Base-by-base conservation (phyloP, 108 stramenopile genomes). In the Nannochloropsis oceanica region DNA sequence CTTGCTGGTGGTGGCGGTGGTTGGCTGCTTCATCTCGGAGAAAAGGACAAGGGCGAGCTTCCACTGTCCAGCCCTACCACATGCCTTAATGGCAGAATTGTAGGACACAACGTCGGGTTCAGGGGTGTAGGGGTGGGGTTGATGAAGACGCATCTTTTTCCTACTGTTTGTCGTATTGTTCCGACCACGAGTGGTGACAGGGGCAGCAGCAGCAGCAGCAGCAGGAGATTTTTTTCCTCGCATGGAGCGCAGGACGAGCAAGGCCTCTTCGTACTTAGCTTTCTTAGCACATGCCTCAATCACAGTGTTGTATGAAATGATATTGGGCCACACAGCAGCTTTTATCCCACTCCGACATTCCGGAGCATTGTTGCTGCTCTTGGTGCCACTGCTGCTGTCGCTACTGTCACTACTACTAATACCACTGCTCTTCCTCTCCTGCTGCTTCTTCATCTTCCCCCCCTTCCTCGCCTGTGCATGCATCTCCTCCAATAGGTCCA, bases 251-350 rank as follows among this genome's bases (percentile, higher is more conserved):
- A 87, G 83, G n/a, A 87, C 80, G 13, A 44, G 79, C 83, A 87
- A 46, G 44, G 87, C 87, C 44, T 87, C 87, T 42, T 84, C 79
- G 43, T 80, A 83, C 79, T 42, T 79, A 20, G 34, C 43, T 13
- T 43, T 83, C 25, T 87, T 87, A 18, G 83, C 87, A 25, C 87
- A 87, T 27, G 87, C 87, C 43, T 84, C 84, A 22, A 87, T 87
- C 44, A 83, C 87, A 42, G 87, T 79, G 80, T 79, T 87, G 26
- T 80, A 87, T 2, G 87, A 79, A 13, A 84, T 84, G 13, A 44
- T 83, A 80, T 87, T 87, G 50, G 87, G 87, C 87, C 59, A n/a
- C 22, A 73, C n/a, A n/a, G 59, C 18, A 18, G 59, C 22, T 10
- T 73, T 73, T 34, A 34, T 34, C 22, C 59, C 2, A 73, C 59